Conservation (phyloP, 257 asterid genomes). For the Primulina eburnea region DNA sequence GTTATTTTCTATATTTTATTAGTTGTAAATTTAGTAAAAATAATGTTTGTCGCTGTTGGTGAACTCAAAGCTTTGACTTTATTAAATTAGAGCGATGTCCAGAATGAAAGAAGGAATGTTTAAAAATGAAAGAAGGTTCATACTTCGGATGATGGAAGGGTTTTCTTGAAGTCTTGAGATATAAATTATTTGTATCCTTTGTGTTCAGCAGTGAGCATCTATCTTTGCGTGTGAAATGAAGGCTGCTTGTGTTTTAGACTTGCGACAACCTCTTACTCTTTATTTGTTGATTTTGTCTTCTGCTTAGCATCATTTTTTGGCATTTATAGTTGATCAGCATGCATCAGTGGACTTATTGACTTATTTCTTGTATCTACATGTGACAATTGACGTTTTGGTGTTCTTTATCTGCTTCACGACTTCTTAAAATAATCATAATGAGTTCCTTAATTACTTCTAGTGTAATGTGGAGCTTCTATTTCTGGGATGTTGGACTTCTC, state of each 20-base stretch:
- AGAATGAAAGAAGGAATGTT: background rate
- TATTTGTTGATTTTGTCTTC: background rate
- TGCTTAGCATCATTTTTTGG: constrained; percentile 12
- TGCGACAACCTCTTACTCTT: constrained; percentile 9
- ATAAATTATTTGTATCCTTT: constrained; percentile 6
- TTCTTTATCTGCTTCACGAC: constrained; percentile 15
- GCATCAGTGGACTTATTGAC: constrained; percentile 15
- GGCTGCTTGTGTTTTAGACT: constrained; percentile 7
- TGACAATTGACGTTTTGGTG: constrained; percentile 18
- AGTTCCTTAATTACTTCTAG: constrained; percentile 49
- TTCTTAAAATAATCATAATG: constrained; percentile 18
- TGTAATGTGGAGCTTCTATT: constrained; percentile 34
- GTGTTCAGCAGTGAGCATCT: background rate
- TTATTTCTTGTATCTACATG: background rate
- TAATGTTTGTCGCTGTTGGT: constrained; percentile 4
- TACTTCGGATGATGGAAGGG: constrained; percentile 35
- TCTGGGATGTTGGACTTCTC: constrained; percentile 47
- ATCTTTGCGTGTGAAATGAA: too few species aligned
- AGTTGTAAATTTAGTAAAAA: background rate
- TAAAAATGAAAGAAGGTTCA: constrained; percentile 34
- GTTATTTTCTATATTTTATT: constrained; percentile 2
- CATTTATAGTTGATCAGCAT: constrained; percentile 13
- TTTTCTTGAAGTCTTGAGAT: constrained; percentile 9
- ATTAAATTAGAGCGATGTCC: constrained; percentile 34
- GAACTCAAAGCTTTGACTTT: constrained; percentile 34